Evolutionary conservation across 78 protist species (phyloP).

Genomic region (Dictyostelium firmibasis): DNA sequence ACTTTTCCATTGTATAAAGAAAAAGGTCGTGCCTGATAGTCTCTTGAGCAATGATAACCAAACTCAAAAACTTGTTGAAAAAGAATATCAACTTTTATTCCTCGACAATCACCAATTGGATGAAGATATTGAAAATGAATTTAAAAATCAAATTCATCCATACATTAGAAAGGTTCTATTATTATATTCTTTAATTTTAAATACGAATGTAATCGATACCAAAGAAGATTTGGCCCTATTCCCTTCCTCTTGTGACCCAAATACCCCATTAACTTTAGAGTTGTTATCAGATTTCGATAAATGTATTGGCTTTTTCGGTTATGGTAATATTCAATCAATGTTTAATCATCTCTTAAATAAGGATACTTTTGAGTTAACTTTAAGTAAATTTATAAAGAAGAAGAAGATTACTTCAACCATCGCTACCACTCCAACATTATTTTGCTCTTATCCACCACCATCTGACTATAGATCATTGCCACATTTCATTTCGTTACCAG

Average conservation of each 20-base stretch:
- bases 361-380: not conserved
- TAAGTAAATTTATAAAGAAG: not conserved
- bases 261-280: not conserved
- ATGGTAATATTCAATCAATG: not conserved
- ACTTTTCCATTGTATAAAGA: conserved; percentile 8
- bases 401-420: not conserved
- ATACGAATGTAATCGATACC: not conserved
- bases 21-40: not conserved
- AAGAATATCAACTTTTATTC: not conserved
- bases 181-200: not conserved
- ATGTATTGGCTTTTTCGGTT: not conserved
- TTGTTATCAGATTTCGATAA: not conserved
- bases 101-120: not conserved
- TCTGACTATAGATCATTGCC: conserved; percentile 8
- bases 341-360: not conserved
- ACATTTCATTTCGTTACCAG: conserved; percentile 28
- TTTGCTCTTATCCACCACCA: conserved; percentile 61
- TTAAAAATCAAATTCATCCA: conserved; percentile 35
- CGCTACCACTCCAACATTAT: not conserved
- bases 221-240: not conserved
- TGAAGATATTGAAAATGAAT: not conserved
- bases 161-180: conserved; percentile 39
- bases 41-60: not conserved
- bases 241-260: not conserved
- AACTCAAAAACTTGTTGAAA: not conserved